Base-by-base conservation (phyloP, 495 filamentous ascomycete genomes). In the Hypoxylon subgilvum region DNA sequence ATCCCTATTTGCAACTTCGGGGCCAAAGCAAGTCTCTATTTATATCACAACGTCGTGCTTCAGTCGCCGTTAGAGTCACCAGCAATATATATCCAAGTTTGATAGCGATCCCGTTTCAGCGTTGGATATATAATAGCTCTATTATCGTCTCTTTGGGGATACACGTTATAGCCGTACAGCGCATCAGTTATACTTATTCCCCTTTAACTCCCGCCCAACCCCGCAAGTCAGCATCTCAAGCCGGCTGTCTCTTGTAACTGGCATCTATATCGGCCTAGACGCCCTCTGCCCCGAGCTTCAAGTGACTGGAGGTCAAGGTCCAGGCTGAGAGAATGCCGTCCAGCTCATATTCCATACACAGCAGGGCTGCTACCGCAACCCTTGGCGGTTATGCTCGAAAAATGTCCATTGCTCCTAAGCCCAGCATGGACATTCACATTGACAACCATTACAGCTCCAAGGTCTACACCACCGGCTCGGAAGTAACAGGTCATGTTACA, bases 391-490 rank as follows among this genome's bases (percentile, higher is more conserved):
- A 56, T 17, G 39, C 56, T 48, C 62, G 56, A 45, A 65, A 57
- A 32, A 46, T 63, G 35, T 52, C 61, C 18, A 44, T 56, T 18
- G 21, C 27, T 6, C 44, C 59, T 39, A 74, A 70, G 41, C 58
- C 74, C 14, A 66, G 62, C 61, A 76, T 79, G 54, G 52, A 57
- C 7, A 71, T 84, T 61, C 61, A 71, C 44, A 65, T 84, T 36
- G 68, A 76, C 47, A 73, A 79, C 63, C 72, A 79, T 52, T 76
- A 74, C 61, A 62, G 35, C 21, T 72, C 74, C 49, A 81, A 79
- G 55, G 65, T 79, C 25, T 84, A 82, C 61, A 79, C 79, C 0
- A 78, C 79, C 0, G 69, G 66, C 10, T 79, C 79, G 9, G 68
- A 74, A 40, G 51, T 84, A 4, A 66, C 67, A 27, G 81, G 79